Base-by-base conservation (phyloP, 495 filamentous ascomycete genomes). In the Extremus antarcticus region DNA sequence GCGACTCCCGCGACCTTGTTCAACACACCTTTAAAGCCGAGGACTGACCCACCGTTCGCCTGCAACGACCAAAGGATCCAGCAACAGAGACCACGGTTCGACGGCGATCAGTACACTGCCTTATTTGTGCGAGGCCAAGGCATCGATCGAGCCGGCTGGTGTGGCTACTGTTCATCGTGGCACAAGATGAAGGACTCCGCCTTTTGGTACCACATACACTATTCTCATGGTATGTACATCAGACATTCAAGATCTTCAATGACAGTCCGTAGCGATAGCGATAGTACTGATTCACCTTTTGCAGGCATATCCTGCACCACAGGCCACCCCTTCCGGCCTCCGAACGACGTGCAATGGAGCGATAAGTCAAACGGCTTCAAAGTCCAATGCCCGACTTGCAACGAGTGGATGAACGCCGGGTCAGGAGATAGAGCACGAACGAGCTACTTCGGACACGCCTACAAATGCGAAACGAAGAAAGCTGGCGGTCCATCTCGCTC, bases 121-220 rank as follows among this genome's bases (percentile, higher is more conserved):
- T 3, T 1, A 16, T 59, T 45, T 45, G 29, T 47, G 10, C n/a
- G 35, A 13, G 57, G 57, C 17, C 43, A 59, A 21, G 57, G 57
- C 23, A 24, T 17, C 8, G 51, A 47, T 52, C 51, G 57, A 3
- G 35, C 17, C 2, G 57, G 52, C 8, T 59, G 51, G 51, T 59
- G 57, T 32, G 47, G 49, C 4, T 59, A 39, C 38, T 59, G 57
- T 40, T 51, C 51, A 17, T 35, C 47, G 9, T 59, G 53, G 51
- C 48, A 52, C 38, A 55, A 45, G 29, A 22, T 59, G 46, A 59
- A 55, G 47, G 57, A 59, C 52, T 59, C 57, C 17, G 52, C 57
- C 1, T 59, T 47, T 25, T 59, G 57, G 57, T 54, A 59, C 24
- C 57, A 59, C 25, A 39, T 59, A 52, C 57, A 59, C 21, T 59